Percentiles rank a stretch among this genome's conserved stretches.
Conservation (phyloP, 768 basidiomycete species). For the Naematelia aurantialba region DNA sequence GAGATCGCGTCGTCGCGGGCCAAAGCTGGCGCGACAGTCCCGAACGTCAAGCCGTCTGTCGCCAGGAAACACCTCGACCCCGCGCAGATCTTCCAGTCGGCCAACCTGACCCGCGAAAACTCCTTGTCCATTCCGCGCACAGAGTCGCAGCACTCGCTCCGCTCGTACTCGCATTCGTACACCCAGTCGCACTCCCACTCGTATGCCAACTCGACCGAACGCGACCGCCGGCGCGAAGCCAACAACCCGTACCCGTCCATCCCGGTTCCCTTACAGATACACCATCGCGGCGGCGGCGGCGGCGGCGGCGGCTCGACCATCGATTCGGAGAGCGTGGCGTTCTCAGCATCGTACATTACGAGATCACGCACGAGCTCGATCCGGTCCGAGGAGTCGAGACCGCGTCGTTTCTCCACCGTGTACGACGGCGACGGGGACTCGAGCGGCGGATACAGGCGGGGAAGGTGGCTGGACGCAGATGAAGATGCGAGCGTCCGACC, state of each 20-base stretch:
- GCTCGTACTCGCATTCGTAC: constrained; percentile 13
- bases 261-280: constrained; percentile 20
- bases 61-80: background rate
- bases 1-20: background rate
- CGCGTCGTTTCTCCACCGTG: constrained; percentile 6
- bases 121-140: constrained; percentile 9
- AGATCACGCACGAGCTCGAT: constrained; percentile 24
- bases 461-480: constrained; percentile 57
- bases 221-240: constrained; percentile 25
- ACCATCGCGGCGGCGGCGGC: too few species aligned
- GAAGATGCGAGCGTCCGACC: constrained; percentile 91
- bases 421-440: constrained; percentile 8
- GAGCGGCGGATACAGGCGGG: background rate
- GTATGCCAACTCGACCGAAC: constrained; percentile 1
- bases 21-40: constrained; percentile 1
- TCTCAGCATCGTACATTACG: constrained; percentile 12
- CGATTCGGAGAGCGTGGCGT: constrained; percentile 14
- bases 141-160: constrained; percentile 27
- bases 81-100: background rate
- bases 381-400: constrained; percentile 7
- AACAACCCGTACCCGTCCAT: constrained; percentile 45
- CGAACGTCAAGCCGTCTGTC: background rate
- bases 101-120: constrained; percentile 8
- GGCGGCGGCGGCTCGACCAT: constrained; percentile 12
- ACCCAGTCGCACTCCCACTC: constrained; percentile 6